Evolutionary conservation across 352 stramenopile genomes (phyloP), one percentile per base, ranked within the genome.

Genomic region (Pythium myriotylum): DNA sequence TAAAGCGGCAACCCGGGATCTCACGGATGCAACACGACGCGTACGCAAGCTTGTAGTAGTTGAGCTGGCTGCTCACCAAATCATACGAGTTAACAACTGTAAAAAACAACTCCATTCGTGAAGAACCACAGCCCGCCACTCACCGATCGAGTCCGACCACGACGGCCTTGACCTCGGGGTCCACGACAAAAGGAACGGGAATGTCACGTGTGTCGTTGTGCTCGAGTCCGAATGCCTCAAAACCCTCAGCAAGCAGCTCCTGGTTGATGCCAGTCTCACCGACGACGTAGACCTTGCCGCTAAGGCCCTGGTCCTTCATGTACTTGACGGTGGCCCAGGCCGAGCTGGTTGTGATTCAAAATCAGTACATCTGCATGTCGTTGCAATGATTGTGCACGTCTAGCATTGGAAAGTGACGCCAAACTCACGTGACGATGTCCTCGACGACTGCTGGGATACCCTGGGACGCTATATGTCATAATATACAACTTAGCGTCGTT

Each of bases 21-120:
- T 89, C 67, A 40, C 79, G 83, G 20, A 91, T 65, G 64, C 83
- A 92, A 16, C 54, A 65, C 54, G 86, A 84, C 14, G 86, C 86
- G 68, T 92, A 92, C 52, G 86, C 79, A 52, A 94, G 74, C 70
- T 94, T 94, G 81, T 90, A 94, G 74, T 90, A 94, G 54, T 78
- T 84, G 32, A 94, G 73, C 65, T 89, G 73, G 41, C 84, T 91
- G 53, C 29, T 0, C 35, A 37, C n/a, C n/a, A n/a, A n/a, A n/a
- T n/a, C n/a, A n/a, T n/a, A n/a, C n/a, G n/a, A n/a, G n/a, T n/a
- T n/a, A n/a, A n/a, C n/a, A n/a, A n/a, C n/a, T n/a, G n/a, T n/a
- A n/a, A n/a, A n/a, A n/a, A n/a, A n/a, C n/a, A n/a, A n/a, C n/a
- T n/a, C n/a, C n/a, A n/a, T n/a, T n/a, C n/a, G n/a, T n/a, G n/a